phyloP scores from a whole-genome alignment of 108 stramenopile genomes.

The Pseudonitzschia delicatissima region DNA sequence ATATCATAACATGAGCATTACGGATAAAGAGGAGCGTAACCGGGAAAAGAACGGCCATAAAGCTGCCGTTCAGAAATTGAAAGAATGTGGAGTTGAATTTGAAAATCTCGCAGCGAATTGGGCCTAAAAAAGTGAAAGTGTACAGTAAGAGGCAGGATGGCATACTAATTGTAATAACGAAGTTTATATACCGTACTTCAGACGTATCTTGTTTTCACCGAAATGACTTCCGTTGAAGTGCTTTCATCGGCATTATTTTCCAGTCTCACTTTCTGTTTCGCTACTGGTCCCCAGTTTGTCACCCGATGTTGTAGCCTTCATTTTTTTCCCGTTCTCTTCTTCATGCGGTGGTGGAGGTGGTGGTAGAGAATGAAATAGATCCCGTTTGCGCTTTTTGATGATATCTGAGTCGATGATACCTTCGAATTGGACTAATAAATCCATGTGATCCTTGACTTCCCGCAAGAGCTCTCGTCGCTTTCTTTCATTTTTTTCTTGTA shows the following conservation, averaged over 20 bases:
- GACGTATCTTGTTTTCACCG: no score
- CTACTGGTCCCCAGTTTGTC: not conserved
- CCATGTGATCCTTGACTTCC: conserved; percentile 62
- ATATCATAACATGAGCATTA: conserved; percentile 32
- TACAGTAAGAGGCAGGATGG: no score
- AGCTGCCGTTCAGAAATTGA: conserved; percentile 21
- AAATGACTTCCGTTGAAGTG: no score
- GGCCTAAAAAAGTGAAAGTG: no score
- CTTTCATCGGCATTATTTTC: not conserved
- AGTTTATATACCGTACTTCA: no score
- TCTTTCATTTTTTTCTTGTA: conserved; percentile 7
- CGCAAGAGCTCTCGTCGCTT: conserved; percentile 30
- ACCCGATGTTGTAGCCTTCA: not conserved
- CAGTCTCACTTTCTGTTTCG: not conserved
- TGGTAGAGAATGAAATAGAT: conserved; percentile 56
- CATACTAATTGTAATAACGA: no score
- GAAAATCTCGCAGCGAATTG: conserved; percentile 17
- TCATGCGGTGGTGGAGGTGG: conserved; percentile 43
- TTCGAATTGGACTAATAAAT: conserved; percentile 57
- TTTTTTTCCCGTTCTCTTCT: not conserved
- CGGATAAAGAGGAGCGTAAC: conserved; percentile 21
- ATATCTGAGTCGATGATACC: conserved; percentile 50
- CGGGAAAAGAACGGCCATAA: conserved; percentile 15
- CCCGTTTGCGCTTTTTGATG: conserved; percentile 47
- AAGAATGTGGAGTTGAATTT: conserved; percentile 31